phyloP scores from a whole-genome alignment of 2,329 filamentous ascomycete genomes.

The Madurella mycetomatis region DNA sequence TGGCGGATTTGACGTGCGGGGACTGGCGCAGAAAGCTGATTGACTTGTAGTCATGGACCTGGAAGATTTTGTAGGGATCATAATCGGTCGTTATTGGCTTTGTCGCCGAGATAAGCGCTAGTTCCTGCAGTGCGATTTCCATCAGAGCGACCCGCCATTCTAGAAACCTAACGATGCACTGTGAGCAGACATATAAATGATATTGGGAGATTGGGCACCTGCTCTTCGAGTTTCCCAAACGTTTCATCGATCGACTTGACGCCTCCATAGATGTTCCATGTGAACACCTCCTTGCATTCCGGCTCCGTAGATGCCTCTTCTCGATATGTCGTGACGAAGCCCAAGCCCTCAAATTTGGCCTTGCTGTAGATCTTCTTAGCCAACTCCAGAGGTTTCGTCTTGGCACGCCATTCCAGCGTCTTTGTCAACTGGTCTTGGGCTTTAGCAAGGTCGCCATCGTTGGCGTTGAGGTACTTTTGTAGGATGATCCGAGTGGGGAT shows the following conservation, averaged over 20 bases:
- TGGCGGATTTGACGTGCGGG: constrained; percentile 68
- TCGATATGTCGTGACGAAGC: constrained; percentile 72
- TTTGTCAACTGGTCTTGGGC: constrained; percentile 74
- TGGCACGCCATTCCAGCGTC: constrained; percentile 78
- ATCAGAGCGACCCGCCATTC: constrained; percentile 86
- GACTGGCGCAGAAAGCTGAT: constrained; percentile 84
- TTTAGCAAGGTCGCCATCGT: constrained; percentile 67
- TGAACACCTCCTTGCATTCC: constrained; percentile 61
- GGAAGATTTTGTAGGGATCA: constrained; percentile 86
- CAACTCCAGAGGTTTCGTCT: constrained; percentile 65
- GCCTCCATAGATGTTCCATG: constrained; percentile 90
- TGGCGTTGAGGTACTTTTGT: constrained; percentile 91
- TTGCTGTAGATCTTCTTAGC: constrained; percentile 61
- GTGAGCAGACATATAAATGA: not conserved
- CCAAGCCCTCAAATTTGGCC: constrained; percentile 70
- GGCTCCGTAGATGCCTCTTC: constrained; percentile 34
- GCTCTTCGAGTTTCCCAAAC: constrained; percentile 80
- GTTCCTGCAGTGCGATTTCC: constrained; percentile 75
- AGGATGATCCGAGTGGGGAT: constrained; percentile 78
- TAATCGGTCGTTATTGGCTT: constrained; percentile 66
- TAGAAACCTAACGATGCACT: constrained; percentile 60
- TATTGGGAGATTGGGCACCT: constrained; percentile 34
- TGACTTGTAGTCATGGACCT: constrained; percentile 89
- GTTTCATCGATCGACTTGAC: constrained; percentile 77
- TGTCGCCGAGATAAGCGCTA: constrained; percentile 66